phyloP scores from a whole-genome alignment of 768 basidiomycete genomes.

The Gymnopilus dilepis region DNA sequence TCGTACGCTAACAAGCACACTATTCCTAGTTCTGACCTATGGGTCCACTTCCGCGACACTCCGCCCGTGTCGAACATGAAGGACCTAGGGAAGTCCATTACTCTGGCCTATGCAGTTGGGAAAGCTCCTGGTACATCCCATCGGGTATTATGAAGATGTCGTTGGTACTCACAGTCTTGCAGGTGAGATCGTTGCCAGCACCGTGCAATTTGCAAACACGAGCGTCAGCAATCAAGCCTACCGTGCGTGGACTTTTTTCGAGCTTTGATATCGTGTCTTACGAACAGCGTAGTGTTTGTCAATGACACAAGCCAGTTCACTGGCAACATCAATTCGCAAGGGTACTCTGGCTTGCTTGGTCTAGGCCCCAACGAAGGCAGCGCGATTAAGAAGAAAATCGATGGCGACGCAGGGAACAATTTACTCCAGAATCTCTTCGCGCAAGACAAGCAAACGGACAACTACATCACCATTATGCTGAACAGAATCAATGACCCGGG shows the following conservation, averaged over 20 bases:
- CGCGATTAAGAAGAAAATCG: slow-evolving; percentile 59
- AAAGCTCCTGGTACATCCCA: slow-evolving; percentile 55
- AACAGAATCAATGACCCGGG: slow-evolving; percentile 60
- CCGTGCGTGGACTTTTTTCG: slow-evolving; percentile 45
- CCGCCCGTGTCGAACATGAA: slow-evolving; percentile 47
- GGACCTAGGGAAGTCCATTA: slow-evolving; percentile 60
- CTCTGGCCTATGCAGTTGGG: slow-evolving; percentile 73
- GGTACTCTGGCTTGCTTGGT: slow-evolving; percentile 75
- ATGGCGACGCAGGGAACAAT: slow-evolving; percentile 54
- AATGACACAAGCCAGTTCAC: slow-evolving; percentile 68
- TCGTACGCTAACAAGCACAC: background rate
- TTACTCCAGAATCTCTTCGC: slow-evolving; percentile 71
- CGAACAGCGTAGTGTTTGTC: slow-evolving; percentile 57
- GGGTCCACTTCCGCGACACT: slow-evolving; percentile 59
- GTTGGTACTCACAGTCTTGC: background rate
- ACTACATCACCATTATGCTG: slow-evolving; percentile 75
- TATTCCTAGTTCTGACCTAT: slow-evolving; percentile 68
- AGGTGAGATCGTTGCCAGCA: slow-evolving; percentile 63
- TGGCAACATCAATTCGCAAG: slow-evolving; percentile 60
- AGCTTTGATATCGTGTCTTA: slow-evolving; percentile 9
- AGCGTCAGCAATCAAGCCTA: slow-evolving; percentile 70
- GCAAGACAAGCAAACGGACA: slow-evolving; percentile 55
- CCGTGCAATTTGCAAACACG: slow-evolving; percentile 59
- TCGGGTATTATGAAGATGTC: background rate
- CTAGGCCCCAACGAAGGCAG: slow-evolving; percentile 81